These are phyloP conservation scores for Nematocida ironsii DNA, from an alignment of 371 early-diverging fungal genomes.

Conservation along the genomic window DNA sequence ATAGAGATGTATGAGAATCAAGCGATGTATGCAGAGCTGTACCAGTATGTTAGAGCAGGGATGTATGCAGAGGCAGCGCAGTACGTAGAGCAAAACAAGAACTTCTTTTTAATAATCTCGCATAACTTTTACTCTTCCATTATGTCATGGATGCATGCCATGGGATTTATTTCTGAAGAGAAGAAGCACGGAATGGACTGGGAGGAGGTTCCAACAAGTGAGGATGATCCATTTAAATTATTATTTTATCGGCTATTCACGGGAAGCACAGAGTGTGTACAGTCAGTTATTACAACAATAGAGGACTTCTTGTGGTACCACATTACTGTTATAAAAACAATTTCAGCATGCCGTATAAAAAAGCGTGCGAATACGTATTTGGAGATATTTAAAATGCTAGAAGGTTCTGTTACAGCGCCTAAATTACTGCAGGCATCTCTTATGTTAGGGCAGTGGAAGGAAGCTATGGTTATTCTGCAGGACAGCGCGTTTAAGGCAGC, in stretches of 20 bases:
- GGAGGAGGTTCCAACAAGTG: conserved; percentile 17
- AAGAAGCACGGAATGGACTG: conserved; percentile 2
- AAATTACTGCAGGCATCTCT: conserved; percentile 21
- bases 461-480: conserved; percentile 32
- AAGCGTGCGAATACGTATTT: not conserved
- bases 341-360: not conserved
- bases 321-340: not conserved
- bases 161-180: conserved; percentile 12
- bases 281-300: conserved; percentile 28
- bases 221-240: conserved; percentile 43
- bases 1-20: conserved; percentile 35
- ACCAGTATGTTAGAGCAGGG: conserved; percentile 32
- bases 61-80: conserved; percentile 29
- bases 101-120: conserved; percentile 32
- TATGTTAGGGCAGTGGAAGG: conserved; percentile 40
- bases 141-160: conserved; percentile 25
- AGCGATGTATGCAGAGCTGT: conserved; percentile 30
- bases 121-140: conserved; percentile 39
- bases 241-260: conserved; percentile 37
- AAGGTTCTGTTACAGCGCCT: conserved; percentile 3
- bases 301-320: conserved; percentile 60
- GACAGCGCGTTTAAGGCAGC: conserved; percentile 33
- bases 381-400: conserved; percentile 26
- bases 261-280: not conserved
- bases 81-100: conserved; percentile 22